Percentiles rank a stretch among this genome's conserved stretches.
Evolutionary conservation across 768 basidiomycete genomes (phyloP).

Genomic region (Leccinum disarticulatum): DNA sequence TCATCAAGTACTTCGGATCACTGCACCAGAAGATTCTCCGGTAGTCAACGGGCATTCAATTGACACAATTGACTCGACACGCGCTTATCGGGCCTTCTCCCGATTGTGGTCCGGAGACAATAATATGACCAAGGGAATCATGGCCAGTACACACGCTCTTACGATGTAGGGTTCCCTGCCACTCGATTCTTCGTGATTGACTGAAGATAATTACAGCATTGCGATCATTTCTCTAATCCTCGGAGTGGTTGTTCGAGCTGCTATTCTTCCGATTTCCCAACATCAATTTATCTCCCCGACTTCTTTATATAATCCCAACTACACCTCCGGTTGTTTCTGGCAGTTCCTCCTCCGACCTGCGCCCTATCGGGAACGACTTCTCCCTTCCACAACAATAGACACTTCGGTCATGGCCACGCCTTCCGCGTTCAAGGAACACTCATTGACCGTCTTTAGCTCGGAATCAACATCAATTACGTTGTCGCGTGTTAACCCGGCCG

Average conservation of each 20-base stretch:
- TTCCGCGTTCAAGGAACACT: conserved; percentile 48
- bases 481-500: conserved; percentile 26
- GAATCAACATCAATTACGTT: conserved; percentile 38
- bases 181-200: conserved; percentile 7
- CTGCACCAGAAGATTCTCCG: conserved; percentile 30
- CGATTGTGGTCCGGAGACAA: conserved; percentile 41
- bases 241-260: conserved; percentile 42
- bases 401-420: conserved; percentile 31
- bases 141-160: conserved; percentile 55
- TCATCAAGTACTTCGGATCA: conserved; percentile 41
- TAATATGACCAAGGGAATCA: conserved; percentile 34
- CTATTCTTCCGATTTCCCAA: conserved; percentile 20
- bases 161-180: conserved; percentile 54
- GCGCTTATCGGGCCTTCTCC: conserved; percentile 46
- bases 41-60: conserved; percentile 51
- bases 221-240: conserved; percentile 70
- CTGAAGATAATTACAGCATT: conserved; percentile 44
- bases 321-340: conserved; percentile 38
- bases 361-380: conserved; percentile 40
- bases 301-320: conserved; percentile 19
- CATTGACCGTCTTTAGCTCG: conserved; percentile 51
- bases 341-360: conserved; percentile 41
- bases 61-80: conserved; percentile 41
- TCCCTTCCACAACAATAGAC: conserved; percentile 29
- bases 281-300: conserved; percentile 21